Evolutionary conservation across 495 filamentous ascomycete genomes (phyloP).

Genomic region (Penicillium goetzii): DNA sequence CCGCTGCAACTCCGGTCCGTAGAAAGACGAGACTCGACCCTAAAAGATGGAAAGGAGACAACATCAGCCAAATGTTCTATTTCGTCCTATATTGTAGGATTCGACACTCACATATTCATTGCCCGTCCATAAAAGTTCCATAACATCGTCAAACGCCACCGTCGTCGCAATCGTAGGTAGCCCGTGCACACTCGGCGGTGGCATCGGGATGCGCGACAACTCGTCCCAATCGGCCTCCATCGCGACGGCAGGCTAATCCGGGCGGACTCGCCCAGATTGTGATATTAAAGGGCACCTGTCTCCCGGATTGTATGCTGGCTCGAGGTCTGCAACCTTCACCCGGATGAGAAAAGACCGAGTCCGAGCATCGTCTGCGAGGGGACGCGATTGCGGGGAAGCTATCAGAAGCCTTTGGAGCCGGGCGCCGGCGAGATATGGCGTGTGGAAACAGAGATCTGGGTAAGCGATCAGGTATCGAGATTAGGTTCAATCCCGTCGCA

Average conservation of each 20-base stretch:
- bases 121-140: conserved; percentile 91
- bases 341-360: conserved; percentile 36
- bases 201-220: conserved; percentile 71
- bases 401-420: conserved; percentile 14
- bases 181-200: conserved; percentile 64
- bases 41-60: conserved; percentile 35
- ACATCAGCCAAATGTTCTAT: conserved; percentile 10
- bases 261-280: conserved; percentile 14
- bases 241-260: conserved; percentile 24
- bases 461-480: neutral
- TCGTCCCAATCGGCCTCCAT: conserved; percentile 60
- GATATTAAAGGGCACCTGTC: neutral
- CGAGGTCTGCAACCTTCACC: conserved; percentile 32
- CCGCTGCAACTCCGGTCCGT: conserved; percentile 74
- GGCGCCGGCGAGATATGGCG: neutral
- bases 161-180: conserved; percentile 68
- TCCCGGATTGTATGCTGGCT: conserved; percentile 6
- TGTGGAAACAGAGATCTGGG: neutral
- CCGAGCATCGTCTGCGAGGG: conserved; percentile 43
- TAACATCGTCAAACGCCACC: conserved; percentile 81
- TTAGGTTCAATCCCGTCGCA: neutral
- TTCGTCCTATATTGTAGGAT: neutral
- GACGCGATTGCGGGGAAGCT: conserved; percentile 51
- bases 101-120: conserved; percentile 74
- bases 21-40: conserved; percentile 86